These are phyloP conservation scores for Aristolochia contorta DNA, from an alignment of 164 flowering plant species.

Conservation along the genomic window DNA sequence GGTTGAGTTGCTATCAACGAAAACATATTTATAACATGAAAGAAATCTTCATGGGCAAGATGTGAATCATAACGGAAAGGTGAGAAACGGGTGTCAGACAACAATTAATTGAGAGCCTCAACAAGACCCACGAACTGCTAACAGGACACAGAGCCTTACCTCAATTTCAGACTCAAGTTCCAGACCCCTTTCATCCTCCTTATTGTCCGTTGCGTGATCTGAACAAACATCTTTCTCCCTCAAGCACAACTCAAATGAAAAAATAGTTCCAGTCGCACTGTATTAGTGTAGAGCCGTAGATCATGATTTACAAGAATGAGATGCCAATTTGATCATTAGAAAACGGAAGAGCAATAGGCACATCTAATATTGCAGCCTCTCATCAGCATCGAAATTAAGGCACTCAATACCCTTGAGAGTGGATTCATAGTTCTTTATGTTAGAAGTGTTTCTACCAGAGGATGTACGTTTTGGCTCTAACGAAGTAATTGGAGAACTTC, in stretches of 20 bases:
- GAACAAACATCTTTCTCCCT: conserved; percentile 2
- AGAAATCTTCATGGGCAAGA: no score
- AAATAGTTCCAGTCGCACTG: conserved; percentile 7
- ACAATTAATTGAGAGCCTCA: no score
- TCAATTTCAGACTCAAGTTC: no score
- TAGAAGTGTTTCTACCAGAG: conserved; percentile 42
- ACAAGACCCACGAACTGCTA: no score
- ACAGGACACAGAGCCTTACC: no score
- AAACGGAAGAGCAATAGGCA: neutral
- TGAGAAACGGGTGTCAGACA: no score
- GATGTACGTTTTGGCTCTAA: conserved; percentile 53
- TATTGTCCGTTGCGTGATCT: neutral
- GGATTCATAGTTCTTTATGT: conserved; percentile 53
- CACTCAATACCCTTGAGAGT: conserved; percentile 76
- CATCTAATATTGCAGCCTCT: conserved; percentile 41
- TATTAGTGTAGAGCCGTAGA: conserved; percentile 9
- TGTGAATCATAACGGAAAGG: no score
- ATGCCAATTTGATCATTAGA: neutral
- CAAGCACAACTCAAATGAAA: conserved; percentile 9
- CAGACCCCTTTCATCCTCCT: neutral
- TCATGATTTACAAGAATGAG: conserved; percentile 19
- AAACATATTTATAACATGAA: no score
- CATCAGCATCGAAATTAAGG: conserved; percentile 58
- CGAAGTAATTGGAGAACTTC: conserved; percentile 47
- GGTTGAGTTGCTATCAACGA: no score